phyloP scores from a whole-genome alignment of 352 stramenopile genomes.

The Pythium phragmitis region DNA sequence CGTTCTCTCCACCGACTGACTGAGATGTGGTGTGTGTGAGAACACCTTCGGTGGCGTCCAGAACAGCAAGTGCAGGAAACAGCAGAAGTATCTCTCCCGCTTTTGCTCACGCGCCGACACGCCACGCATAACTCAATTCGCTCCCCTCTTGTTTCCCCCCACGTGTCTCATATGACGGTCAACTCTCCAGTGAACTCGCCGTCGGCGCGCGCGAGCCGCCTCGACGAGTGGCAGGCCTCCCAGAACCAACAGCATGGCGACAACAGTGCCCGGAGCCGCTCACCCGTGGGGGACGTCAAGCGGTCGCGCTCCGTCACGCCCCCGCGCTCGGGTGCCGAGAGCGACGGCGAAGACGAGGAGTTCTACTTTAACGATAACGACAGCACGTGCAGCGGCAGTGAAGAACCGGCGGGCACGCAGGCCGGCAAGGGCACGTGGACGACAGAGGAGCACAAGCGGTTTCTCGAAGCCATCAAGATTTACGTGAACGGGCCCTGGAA shows the following conservation, averaged over 20 bases:
- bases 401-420: constrained; percentile 16
- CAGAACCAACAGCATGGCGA: constrained; percentile 2
- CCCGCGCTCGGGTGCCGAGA: constrained; percentile 19
- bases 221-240: constrained; percentile 19
- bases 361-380: constrained; percentile 21
- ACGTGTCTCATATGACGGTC: neutral
- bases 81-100: neutral
- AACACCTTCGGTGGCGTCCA: neutral
- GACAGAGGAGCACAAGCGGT: constrained; percentile 61
- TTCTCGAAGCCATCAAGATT: constrained; percentile 73
- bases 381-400: constrained; percentile 23
- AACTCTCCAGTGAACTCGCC: constrained; percentile 18
- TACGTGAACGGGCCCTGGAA: constrained; percentile 73
- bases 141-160: neutral
- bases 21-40: constrained; percentile 9
- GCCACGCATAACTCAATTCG: constrained; percentile 12
- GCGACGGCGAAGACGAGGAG: constrained; percentile 18
- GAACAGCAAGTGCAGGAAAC: neutral
- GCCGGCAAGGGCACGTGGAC: constrained; percentile 51
- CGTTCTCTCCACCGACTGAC: constrained; percentile 10
- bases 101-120: neutral
- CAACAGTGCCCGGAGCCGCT: constrained; percentile 8
- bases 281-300: constrained; percentile 6
- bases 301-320: constrained; percentile 4
- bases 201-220: constrained; percentile 18